Conservation (phyloP, 257 asterid species). For the Prunella vulgaris region DNA sequence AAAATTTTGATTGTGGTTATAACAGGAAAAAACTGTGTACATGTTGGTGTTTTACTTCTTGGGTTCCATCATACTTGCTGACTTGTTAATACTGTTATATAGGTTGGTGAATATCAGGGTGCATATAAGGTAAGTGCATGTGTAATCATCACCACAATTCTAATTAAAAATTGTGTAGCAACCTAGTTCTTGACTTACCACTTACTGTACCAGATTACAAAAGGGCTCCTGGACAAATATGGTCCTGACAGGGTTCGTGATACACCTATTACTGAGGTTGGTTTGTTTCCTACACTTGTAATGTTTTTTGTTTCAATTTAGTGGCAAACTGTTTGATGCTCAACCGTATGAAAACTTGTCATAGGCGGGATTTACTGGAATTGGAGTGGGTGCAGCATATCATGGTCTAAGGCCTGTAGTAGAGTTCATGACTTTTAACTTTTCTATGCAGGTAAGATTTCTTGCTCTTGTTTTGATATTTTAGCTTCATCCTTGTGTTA, state of each 20-base stretch:
- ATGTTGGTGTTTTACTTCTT: not conserved
- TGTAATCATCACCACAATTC: constrained; percentile 1
- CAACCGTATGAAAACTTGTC: constrained; percentile 18
- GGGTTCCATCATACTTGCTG: constrained; percentile 8
- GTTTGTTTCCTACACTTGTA: constrained; percentile 14
- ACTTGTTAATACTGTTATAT: constrained; percentile 23
- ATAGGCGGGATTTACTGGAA: constrained; percentile 95
- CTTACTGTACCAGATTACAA: constrained; percentile 52
- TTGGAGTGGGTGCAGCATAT: constrained; percentile 96
- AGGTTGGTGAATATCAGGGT: constrained; percentile 99
- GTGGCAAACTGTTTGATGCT: constrained; percentile 1
- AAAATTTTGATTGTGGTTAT: constrained; percentile 8
- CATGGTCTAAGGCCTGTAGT: constrained; percentile 80
- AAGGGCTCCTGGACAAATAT: constrained; percentile 83
- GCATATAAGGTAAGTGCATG: constrained; percentile 77
- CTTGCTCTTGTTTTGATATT: constrained; percentile 9
- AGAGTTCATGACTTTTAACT: constrained; percentile 96
- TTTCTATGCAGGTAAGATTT: constrained; percentile 86
- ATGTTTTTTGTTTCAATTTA: constrained; percentile 2
- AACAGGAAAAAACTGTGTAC: not conserved
- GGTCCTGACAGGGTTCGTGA: constrained; percentile 91
- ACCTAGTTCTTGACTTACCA: constrained; percentile 7
- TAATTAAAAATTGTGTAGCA: not conserved
- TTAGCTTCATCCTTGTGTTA: not conserved
- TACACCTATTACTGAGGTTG: constrained; percentile 96